Evolutionary conservation across 805 yeast genomes (phyloP).

Genomic region (Lipomyces japonicus): DNA sequence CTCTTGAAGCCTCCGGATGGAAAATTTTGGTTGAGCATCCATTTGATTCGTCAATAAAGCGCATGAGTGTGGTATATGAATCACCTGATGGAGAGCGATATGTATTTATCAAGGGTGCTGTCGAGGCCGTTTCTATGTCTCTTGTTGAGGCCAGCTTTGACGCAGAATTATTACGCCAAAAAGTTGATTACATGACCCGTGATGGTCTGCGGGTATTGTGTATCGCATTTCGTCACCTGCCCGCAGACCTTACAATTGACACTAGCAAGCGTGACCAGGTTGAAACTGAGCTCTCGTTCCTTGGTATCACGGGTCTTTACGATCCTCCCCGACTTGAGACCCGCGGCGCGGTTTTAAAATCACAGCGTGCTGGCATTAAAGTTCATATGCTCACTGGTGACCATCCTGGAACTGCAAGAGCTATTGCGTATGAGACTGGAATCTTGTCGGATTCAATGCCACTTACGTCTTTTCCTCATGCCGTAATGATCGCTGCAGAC

Average conservation of each 20-base stretch:
- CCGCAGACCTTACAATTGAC: conserved; percentile 14
- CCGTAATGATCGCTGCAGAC: conserved; percentile 68
- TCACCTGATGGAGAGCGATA: conserved; percentile 16
- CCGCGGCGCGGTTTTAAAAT: conserved; percentile 58
- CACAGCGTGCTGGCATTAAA: conserved; percentile 72
- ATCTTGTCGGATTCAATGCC: conserved; percentile 55
- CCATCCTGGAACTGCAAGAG: conserved; percentile 72
- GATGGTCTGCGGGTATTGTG: conserved; percentile 76
- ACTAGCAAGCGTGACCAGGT: conserved; percentile 42
- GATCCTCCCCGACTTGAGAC: conserved; percentile 81
- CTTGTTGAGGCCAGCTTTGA: conserved; percentile 42
- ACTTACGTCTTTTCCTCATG: conserved; percentile 41
- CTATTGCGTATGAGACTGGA: conserved; percentile 79
- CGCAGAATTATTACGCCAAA: conserved; percentile 45
- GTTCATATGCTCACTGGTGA: conserved; percentile 85
- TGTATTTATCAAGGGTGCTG: conserved; percentile 69
- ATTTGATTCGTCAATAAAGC: conserved; percentile 70
- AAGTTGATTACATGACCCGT: conserved; percentile 56
- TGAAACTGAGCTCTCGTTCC: conserved; percentile 53
- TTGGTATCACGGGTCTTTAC: conserved; percentile 72
- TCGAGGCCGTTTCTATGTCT: conserved; percentile 55
- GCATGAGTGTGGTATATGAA: conserved; percentile 62
- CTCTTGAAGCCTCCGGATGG: conserved; percentile 39
- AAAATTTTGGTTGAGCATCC: conserved; percentile 61
- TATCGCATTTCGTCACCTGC: conserved; percentile 48